phyloP scores from a whole-genome alignment of 1,139 yeast species.

The Zygoascus sp. region DNA sequence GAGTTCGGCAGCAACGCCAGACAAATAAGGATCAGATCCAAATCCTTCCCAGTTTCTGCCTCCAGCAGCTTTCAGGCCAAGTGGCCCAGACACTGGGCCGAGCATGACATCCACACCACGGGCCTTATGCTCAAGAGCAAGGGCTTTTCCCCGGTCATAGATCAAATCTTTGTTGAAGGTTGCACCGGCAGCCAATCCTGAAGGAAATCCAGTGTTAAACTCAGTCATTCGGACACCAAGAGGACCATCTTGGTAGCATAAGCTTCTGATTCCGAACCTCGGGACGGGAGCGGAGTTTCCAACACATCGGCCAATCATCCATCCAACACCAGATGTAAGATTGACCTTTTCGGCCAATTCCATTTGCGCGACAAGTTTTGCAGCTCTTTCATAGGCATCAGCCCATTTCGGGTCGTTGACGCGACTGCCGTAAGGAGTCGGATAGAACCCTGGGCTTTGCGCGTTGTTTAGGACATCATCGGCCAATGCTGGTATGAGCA shows the following conservation, averaged over 20 bases:
- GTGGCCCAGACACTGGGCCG: constrained; percentile 53
- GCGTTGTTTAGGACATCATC: constrained; percentile 15
- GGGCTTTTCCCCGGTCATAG: constrained; percentile 47
- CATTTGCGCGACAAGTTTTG: constrained; percentile 51
- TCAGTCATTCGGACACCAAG: constrained; percentile 59
- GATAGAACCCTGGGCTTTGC: constrained; percentile 23
- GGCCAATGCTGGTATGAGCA: not conserved
- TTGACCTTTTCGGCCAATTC: constrained; percentile 57
- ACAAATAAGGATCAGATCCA: constrained; percentile 60
- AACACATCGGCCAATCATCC: constrained; percentile 60
- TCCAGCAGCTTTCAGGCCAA: constrained; percentile 58
- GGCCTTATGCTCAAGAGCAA: constrained; percentile 51
- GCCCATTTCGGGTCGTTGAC: constrained; percentile 45
- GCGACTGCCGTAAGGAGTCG: constrained; percentile 26
- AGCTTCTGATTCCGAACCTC: constrained; percentile 51
- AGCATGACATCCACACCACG: constrained; percentile 60
- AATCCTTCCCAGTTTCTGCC: constrained; percentile 67
- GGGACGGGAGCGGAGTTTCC: constrained; percentile 62
- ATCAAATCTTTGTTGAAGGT: constrained; percentile 44
- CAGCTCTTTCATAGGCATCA: constrained; percentile 52
- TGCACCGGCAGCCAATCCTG: constrained; percentile 45
- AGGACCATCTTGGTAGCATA: constrained; percentile 64
- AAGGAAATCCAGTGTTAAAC: constrained; percentile 50
- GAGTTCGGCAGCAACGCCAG: constrained; percentile 52
- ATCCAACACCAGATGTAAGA: constrained; percentile 62